Conservation (phyloP, 805 yeast genomes). For the Candida awuae region DNA sequence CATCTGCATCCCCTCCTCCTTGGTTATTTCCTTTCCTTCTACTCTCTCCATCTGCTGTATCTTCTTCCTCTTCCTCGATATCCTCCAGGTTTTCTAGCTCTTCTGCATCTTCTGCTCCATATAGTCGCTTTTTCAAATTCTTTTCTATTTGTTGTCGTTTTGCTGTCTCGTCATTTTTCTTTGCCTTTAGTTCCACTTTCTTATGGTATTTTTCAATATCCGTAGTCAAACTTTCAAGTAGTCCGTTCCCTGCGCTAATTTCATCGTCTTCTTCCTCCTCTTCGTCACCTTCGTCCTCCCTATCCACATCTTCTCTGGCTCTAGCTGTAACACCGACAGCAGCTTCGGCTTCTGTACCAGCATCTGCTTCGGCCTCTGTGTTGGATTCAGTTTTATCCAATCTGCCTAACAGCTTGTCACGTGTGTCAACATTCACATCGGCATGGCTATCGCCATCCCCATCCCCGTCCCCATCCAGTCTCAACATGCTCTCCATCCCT, state of each 20-base stretch:
- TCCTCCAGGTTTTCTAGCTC: no score
- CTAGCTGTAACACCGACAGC: background rate
- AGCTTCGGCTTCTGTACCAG: background rate
- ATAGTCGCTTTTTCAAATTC: background rate
- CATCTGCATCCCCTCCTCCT: constrained; percentile 7
- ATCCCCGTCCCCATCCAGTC: no score
- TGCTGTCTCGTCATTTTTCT: background rate
- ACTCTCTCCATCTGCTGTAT: background rate
- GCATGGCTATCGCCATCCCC: no score
- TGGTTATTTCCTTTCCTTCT: background rate
- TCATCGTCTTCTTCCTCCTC: constrained; percentile 1
- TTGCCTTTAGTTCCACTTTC: constrained; percentile 20
- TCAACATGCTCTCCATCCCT: no score
- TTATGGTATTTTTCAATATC: constrained; percentile 26
- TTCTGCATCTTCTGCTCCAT: no score
- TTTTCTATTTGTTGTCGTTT: background rate
- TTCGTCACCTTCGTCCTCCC: background rate
- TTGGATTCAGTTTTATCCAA: background rate
- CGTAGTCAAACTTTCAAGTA: constrained; percentile 21
- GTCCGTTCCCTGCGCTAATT: constrained; percentile 4
- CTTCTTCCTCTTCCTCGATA: no score
- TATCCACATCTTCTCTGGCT: background rate
- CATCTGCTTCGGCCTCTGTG: background rate
- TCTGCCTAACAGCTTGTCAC: background rate
- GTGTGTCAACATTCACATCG: background rate